Evolutionary conservation across 2,329 filamentous ascomycete species (phyloP).

Genomic region (Penicillium sp.): DNA sequence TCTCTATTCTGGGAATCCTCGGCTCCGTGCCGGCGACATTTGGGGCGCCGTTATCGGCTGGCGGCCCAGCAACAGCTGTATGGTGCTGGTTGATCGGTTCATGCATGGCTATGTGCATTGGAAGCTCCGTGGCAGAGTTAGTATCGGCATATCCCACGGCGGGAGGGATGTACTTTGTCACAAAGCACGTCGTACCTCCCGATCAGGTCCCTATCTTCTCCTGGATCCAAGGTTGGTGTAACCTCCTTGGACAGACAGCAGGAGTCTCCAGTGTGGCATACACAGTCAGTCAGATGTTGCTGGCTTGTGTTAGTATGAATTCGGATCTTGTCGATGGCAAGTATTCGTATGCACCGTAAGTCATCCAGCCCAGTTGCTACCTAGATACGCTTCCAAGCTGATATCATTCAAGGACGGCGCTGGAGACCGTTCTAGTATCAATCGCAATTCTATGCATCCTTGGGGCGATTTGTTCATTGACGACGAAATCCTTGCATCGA

Average conservation of each 20-base stretch:
- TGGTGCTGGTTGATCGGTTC: constrained; percentile 60
- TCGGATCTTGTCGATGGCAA: constrained; percentile 44
- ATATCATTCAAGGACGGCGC: constrained; percentile 41
- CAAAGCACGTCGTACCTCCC: constrained; percentile 55
- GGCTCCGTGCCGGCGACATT: constrained; percentile 59
- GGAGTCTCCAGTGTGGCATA: constrained; percentile 56
- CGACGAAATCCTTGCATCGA: constrained; percentile 51
- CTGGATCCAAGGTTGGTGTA: constrained; percentile 61
- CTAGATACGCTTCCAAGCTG: not conserved
- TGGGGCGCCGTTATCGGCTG: constrained; percentile 49
- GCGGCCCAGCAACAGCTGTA: constrained; percentile 55
- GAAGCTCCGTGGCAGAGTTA: constrained; percentile 56
- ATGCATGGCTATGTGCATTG: constrained; percentile 56
- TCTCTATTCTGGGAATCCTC: constrained; percentile 56
- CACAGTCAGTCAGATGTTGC: constrained; percentile 55
- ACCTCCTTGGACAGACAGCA: constrained; percentile 56
- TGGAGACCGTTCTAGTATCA: constrained; percentile 52
- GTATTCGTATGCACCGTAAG: constrained; percentile 52
- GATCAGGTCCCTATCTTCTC: constrained; percentile 55
- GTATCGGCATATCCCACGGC: constrained; percentile 60
- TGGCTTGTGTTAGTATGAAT: constrained; percentile 55
- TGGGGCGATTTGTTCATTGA: constrained; percentile 55
- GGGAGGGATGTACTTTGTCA: constrained; percentile 61
- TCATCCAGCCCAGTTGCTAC: not conserved
- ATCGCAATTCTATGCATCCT: constrained; percentile 49